Evolutionary conservation across 116 monocot species (phyloP).

Genomic region (Posidonia oceanica): DNA sequence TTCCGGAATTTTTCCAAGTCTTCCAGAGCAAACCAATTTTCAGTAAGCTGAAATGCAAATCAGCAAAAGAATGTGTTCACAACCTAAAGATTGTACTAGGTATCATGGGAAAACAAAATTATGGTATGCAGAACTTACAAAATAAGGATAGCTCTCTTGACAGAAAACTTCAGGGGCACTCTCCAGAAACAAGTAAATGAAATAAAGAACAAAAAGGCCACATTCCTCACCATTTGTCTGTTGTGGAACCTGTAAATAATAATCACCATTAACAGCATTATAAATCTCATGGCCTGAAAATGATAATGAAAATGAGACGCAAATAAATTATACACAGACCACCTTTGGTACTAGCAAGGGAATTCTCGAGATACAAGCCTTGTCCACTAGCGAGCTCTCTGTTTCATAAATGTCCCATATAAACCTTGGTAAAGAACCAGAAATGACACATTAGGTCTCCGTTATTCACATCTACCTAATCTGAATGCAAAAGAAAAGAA

Average conservation of each 20-base stretch:
- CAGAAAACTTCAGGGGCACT: constrained; percentile 34
- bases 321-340: not conserved
- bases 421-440: constrained; percentile 25
- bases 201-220: constrained; percentile 62
- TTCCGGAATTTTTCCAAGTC: constrained; percentile 38
- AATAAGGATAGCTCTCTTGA: constrained; percentile 29
- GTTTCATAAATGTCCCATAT: constrained; percentile 45
- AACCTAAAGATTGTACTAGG: not conserved
- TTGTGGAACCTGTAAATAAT: constrained; percentile 53
- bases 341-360: constrained; percentile 65
- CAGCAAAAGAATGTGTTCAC: not conserved
- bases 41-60: constrained; percentile 25
- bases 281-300: not conserved
- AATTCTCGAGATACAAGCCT: constrained; percentile 32
- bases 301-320: not conserved
- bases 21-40: constrained; percentile 43
- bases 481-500: not conserved
- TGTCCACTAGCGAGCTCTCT: constrained; percentile 18
- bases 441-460: constrained; percentile 3
- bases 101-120: not conserved
- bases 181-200: constrained; percentile 38
- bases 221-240: constrained; percentile 65
- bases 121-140: constrained; percentile 29
- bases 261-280: not conserved
- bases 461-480: not conserved